Base-by-base conservation (phyloP, 2,329 filamentous ascomycete genomes). In the Chaetothyriales sp. region DNA sequence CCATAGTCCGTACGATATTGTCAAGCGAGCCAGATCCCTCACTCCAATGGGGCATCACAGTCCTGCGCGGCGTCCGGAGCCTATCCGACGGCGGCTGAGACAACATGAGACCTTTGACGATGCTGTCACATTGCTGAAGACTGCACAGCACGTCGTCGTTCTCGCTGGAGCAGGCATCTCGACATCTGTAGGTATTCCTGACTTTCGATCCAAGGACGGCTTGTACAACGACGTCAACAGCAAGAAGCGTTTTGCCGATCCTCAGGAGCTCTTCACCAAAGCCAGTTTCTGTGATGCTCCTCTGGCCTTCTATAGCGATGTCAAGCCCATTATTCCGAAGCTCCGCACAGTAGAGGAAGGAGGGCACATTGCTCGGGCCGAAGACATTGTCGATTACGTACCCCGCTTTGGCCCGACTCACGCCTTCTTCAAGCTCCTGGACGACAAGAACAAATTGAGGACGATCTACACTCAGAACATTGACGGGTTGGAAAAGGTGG, bases 401-500 rank as follows among this genome's bases (percentile, higher is more conserved):
- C 82, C 86, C 59, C 82, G 82, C 61, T 94, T 82, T 72, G 89
- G 90, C 1, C 89, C 90, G 0, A 97, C 92, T 0, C 92, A 98
- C 73, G 83, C 85, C 50, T 98, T 98, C 71, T 94, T 98, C 63
- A 81, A 82, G 33, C 76, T 95, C 61, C 77, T 98, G 37, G 86
- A 98, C 67, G 78, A 90, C 60, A 85, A 89, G 67, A 82, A 80
- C 58, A 95, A 95, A 67, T 78, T 98, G 5, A 78, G 95, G 54
- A 97, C 89, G 44, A 95, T 97, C 70, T 98, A 95, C 72, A 94
- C 92, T 0, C 92, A 98, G 66, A 98, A 98, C 67, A 97, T 98
- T 63, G 92, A 98, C 73, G 95, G 95, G 61, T 81, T 95, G 49
- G 90, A 98, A 67, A 78, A 82, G 55, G 82, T 86, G 62, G 90